Evolutionary conservation across 1,284 basidiomycete species (phyloP).

Genomic region (Irpex lacteus): DNA sequence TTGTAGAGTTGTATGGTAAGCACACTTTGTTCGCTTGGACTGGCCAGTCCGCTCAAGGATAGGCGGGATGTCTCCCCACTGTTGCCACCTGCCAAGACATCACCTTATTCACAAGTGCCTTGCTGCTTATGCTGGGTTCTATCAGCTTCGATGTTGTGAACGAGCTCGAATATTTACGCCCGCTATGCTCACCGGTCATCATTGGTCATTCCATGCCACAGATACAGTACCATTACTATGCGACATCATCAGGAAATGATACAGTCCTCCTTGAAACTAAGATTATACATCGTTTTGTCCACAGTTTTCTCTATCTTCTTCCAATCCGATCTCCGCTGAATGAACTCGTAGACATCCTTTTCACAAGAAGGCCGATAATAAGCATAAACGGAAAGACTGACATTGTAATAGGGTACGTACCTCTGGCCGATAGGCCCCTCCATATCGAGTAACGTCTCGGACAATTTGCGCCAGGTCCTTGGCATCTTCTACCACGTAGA

Average conservation of each 20-base stretch:
- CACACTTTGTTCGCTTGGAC: too few relatives aligned
- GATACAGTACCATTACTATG: background rate
- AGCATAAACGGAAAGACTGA: slow-evolving; percentile 6
- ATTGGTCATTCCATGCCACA: background rate
- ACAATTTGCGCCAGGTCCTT: slow-evolving; percentile 95
- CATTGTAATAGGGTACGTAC: slow-evolving; percentile 36
- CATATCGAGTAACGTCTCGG: slow-evolving; percentile 90
- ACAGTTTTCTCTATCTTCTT: slow-evolving; percentile 95
- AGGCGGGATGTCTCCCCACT: too few relatives aligned
- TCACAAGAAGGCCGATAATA: background rate
- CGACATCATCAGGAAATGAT: slow-evolving; percentile 39
- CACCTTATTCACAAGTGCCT: too few relatives aligned
- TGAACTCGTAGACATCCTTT: slow-evolving; percentile 91
- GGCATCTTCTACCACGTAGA: slow-evolving; percentile 90
- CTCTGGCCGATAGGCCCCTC: slow-evolving; percentile 90
- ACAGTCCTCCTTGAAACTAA: slow-evolving; percentile 92
- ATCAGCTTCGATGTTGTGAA: too few relatives aligned
- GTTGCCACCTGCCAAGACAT: too few relatives aligned
- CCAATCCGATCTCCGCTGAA: slow-evolving; percentile 92
- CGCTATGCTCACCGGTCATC: background rate
- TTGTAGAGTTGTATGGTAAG: too few relatives aligned
- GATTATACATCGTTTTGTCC: slow-evolving; percentile 93
- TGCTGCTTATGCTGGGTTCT: too few relatives aligned
- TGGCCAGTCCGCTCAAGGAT: too few relatives aligned
- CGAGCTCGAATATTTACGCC: background rate